Evolutionary conservation across 352 stramenopile species (phyloP), one percentile per base, ranked within the genome.

Genomic region (Pythium guiyangense): DNA sequence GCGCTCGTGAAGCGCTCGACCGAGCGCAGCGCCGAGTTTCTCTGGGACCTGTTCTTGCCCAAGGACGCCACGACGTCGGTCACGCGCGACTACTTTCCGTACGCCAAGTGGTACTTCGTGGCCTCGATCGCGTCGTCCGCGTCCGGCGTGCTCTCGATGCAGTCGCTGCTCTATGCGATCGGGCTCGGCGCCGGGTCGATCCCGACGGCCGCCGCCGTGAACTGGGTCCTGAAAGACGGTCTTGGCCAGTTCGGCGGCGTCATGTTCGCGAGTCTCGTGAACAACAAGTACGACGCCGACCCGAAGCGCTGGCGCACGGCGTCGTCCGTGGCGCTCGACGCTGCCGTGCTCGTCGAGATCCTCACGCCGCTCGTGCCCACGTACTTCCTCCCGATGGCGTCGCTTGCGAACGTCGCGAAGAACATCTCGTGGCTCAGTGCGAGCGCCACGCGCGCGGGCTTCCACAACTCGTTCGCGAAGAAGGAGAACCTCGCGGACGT

Each of bases 181-280:
- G 95, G 94, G 0, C 75, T 98, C 2, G 90, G 94, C 10, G 86
- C 82, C 22, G 87, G 88, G 49, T 77, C 82, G 47, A 86, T 92
- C 48, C 81, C 85, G 0, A 92, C 85, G 26, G 94, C 95, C 10
- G 96, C 94, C 12, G 93, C 94, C 3, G 74, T 98, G 14, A 98
- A 98, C 70, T 98, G 96, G 96, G 79, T 89, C 10, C 84, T 99
- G 42, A 99, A 99, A 69, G 96, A 99, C 74, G 96, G 96, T 29
- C 74, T 98, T 2, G 96, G 96, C 11, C 95, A 98, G 68, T 86
- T 99, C 22, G 96, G 96, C 35, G 96, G 96, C 29, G 86, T 99
- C 37, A 67, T 98, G 17, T 99, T 99, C 66, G 73, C 94, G 35
- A 66, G 72, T 47, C 49, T 96, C n/a, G 77, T 96, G 39, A 96